These are phyloP conservation scores for Gracilaria domingensis DNA, from an alignment of 23 red algal genomes.

Conservation along the genomic window DNA sequence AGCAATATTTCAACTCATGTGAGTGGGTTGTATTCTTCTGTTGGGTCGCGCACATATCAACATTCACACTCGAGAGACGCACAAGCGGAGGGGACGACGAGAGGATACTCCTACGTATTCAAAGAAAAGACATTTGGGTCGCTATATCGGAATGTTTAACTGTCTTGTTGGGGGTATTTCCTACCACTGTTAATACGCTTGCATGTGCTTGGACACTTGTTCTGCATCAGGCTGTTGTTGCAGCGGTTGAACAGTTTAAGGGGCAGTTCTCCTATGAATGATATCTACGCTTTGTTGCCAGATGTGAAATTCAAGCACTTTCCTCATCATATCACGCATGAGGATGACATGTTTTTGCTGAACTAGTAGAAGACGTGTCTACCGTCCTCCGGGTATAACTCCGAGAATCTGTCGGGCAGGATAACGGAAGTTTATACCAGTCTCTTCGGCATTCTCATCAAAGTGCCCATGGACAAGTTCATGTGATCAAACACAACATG, in stretches of 20 bases:
- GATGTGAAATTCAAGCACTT: too few species aligned
- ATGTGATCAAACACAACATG: not conserved
- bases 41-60: too few species aligned
- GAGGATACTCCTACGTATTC: not conserved
- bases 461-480: not conserved
- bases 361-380: not conserved
- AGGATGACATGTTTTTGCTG: too few species aligned
- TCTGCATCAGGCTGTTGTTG: too few species aligned
- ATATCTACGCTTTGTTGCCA: too few species aligned
- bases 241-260: not conserved
- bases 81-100: not conserved
- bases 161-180: not conserved
- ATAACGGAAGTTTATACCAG: not conserved
- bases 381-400: not conserved
- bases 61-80: not conserved
- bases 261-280: not conserved
- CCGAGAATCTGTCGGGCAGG: not conserved
- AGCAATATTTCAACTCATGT: not conserved
- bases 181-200: not conserved
- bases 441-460: not conserved
- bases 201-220: not conserved
- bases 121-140: not conserved
- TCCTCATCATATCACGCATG: too few species aligned
- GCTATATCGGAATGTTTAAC: not conserved
- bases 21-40: too few species aligned